These are phyloP conservation scores for Vachellia pachyceras DNA, from an alignment of 306 rosid species.

Conservation along the genomic window DNA sequence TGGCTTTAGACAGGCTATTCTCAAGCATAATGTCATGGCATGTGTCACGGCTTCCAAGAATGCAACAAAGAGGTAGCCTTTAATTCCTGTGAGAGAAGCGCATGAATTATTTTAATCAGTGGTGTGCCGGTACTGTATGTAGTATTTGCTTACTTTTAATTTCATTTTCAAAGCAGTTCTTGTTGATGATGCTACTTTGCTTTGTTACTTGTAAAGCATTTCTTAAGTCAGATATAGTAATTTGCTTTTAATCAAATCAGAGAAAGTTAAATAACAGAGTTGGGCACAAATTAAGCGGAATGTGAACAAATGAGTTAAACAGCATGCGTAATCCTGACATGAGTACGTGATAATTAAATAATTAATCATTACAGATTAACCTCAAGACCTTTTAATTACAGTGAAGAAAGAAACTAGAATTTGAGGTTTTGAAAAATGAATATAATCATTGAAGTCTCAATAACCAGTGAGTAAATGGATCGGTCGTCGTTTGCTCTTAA, in stretches of 20 bases:
- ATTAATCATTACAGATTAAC: not conserved
- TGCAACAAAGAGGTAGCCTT: constrained; percentile 1
- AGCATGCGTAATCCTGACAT: not conserved
- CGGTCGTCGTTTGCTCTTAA: no score
- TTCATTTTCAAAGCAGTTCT: not conserved
- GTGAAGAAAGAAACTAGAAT: not conserved
- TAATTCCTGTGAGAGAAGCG: not conserved
- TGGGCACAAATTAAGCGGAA: not conserved
- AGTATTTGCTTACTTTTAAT: constrained; percentile 1
- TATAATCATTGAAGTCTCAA: no score
- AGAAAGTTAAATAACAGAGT: not conserved
- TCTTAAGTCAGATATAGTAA: not conserved
- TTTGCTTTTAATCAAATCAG: not conserved
- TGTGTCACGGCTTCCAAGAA: constrained; percentile 31
- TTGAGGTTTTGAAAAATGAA: no score
- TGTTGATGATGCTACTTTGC: not conserved
- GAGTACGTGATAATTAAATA: not conserved
- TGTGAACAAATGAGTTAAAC: not conserved
- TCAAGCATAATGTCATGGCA: constrained; percentile 9
- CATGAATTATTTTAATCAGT: not conserved
- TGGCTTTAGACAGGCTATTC: constrained; percentile 26
- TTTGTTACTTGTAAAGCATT: not conserved
- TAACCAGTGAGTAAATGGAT: no score
- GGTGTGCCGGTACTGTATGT: not conserved
- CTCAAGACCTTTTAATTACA: not conserved